These are phyloP conservation scores for Ophiostoma fasciatum DNA, from an alignment of 2,329 filamentous ascomycete genomes.

Conservation along the genomic window DNA sequence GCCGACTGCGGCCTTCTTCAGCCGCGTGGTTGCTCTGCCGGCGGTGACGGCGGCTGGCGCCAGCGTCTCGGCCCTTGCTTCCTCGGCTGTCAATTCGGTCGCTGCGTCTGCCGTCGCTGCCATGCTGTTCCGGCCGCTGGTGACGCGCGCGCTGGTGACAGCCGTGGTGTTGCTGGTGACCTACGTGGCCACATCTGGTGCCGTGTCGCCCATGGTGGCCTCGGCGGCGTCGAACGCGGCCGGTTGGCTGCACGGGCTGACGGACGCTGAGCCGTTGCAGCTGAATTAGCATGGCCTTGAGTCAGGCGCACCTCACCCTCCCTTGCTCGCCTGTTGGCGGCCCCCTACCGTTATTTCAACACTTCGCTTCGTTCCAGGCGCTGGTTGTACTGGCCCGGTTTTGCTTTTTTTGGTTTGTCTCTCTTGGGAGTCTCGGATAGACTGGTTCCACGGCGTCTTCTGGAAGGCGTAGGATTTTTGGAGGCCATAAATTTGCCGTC, in stretches of 20 bases:
- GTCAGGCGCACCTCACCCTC: too few species aligned
- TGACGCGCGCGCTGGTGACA: constrained; percentile 8
- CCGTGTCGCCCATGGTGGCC: constrained; percentile 2
- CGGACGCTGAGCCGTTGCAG: background rate
- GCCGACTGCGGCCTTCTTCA: constrained; percentile 5
- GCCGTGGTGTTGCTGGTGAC: constrained; percentile 5
- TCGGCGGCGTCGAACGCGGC: constrained; percentile 1
- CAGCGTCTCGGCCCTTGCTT: constrained; percentile 2
- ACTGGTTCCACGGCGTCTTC: too few species aligned
- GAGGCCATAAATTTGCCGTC: too few species aligned
- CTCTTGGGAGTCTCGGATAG: too few species aligned
- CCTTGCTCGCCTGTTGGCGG: too few species aligned
- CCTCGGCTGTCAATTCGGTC: constrained; percentile 1
- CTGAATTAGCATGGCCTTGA: too few species aligned
- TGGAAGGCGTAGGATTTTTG: too few species aligned
- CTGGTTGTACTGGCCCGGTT: too few species aligned
- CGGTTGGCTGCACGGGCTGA: constrained; percentile 3
- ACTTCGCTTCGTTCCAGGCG: too few species aligned
- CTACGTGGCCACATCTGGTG: constrained; percentile 3
- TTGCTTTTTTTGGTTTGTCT: too few species aligned
- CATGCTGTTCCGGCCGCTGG: constrained; percentile 6
- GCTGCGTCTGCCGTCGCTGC: constrained; percentile 6
- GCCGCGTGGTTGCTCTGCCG: constrained; percentile 4
- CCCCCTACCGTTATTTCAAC: too few species aligned
- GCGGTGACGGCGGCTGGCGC: constrained; percentile 2